phyloP scores from a whole-genome alignment of 306 rosid genomes.

The Sesbania bispinosa region DNA sequence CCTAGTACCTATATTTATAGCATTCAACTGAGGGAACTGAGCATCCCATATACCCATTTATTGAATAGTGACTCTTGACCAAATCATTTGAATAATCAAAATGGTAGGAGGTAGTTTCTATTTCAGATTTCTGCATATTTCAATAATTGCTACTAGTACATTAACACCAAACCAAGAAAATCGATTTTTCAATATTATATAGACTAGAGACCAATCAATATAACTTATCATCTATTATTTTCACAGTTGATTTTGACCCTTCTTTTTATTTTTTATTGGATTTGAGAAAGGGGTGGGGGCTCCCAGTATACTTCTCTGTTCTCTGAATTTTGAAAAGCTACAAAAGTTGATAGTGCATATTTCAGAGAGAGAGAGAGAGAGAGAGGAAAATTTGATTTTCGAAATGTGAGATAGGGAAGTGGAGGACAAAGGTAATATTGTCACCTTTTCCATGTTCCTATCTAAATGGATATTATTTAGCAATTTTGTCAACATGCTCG shows the following conservation, averaged over 20 bases:
- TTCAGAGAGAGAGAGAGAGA: neutral
- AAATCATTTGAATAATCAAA: constrained; percentile 22
- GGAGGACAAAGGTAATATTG: constrained; percentile 52
- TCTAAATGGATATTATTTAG: constrained; percentile 29
- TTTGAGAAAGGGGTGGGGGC: neutral
- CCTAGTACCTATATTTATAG: constrained; percentile 29
- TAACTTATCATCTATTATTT: neutral
- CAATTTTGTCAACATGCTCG: constrained; percentile 49
- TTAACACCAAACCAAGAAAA: constrained; percentile 15
- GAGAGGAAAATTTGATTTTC: constrained; percentile 11
- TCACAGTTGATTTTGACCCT: constrained; percentile 8
- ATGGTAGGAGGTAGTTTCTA: constrained; percentile 5
- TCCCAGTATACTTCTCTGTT: neutral
- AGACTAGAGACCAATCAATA: neutral
- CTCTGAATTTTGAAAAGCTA: constrained; percentile 25
- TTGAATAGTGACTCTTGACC: constrained; percentile 23
- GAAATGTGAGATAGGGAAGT: constrained; percentile 28
- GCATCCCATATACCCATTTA: neutral
- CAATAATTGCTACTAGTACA: constrained; percentile 17
- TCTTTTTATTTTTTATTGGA: neutral
- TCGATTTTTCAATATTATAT: neutral
- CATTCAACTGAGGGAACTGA: constrained; percentile 10
- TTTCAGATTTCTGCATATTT: constrained; percentile 25
- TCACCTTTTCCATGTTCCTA: constrained; percentile 44
- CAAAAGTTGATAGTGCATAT: constrained; percentile 1